Evolutionary conservation across 805 yeast species (phyloP).

Genomic region (Saccharomycopsis synnaedendra): DNA sequence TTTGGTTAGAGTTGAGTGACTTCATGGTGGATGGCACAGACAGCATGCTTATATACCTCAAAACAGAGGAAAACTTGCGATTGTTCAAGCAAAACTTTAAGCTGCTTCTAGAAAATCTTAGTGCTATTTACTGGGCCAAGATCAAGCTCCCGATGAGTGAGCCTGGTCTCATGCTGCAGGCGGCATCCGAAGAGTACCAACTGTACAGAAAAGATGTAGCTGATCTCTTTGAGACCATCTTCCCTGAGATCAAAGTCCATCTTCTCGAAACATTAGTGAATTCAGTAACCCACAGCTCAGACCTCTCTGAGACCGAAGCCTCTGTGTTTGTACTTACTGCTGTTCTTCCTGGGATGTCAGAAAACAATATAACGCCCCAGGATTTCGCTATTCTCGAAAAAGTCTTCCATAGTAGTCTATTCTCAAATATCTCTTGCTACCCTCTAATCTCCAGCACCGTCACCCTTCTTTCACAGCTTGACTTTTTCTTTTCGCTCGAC

Average conservation of each 20-base stretch:
- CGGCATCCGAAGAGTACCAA: conserved; percentile 39
- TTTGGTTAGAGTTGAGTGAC: conserved; percentile 63
- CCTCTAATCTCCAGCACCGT: too few relatives aligned
- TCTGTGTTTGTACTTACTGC: conserved; percentile 47
- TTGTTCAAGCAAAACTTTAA: conserved; percentile 22
- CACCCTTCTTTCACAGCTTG: too few relatives aligned
- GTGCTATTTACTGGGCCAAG: conserved; percentile 60
- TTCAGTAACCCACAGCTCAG: conserved; percentile 21
- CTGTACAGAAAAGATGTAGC: conserved; percentile 64
- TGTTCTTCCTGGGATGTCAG: conserved; percentile 29
- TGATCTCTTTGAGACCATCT: conserved; percentile 65
- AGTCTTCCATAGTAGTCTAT: too few relatives aligned
- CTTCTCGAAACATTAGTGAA: conserved; percentile 34
- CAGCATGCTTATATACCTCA: conserved; percentile 22
- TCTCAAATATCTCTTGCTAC: too few relatives aligned
- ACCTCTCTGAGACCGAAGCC: conserved; percentile 33
- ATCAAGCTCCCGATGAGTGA: conserved; percentile 28
- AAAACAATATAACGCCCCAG: conserved; percentile 21
- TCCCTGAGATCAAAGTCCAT: conserved; percentile 48
- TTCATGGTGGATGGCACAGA: conserved; percentile 39
- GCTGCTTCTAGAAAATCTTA: conserved; percentile 34
- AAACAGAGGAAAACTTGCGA: conserved; percentile 24
- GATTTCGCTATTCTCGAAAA: conserved; percentile 12
- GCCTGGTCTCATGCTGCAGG: conserved; percentile 21
- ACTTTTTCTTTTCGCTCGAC: too few relatives aligned